Conservation (phyloP, 441 rosid genomes). For the Arabidopsis hybrid region DNA sequence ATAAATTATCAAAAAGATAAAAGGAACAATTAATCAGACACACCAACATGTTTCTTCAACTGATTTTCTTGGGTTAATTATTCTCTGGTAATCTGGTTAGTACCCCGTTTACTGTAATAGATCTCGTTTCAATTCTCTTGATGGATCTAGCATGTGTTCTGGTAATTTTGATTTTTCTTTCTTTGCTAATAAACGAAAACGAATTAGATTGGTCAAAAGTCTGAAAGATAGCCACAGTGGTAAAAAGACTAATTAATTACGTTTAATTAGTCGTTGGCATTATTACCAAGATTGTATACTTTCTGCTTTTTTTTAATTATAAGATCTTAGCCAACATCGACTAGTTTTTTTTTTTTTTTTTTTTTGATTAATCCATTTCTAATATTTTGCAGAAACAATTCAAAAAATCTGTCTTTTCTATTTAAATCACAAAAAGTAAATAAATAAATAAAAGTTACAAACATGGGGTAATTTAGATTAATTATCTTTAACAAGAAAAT, state of each 20-base stretch:
- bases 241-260: constrained; percentile 1
- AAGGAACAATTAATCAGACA: not conserved
- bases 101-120: not conserved
- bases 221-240: not conserved
- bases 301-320: not conserved
- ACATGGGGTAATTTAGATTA: not conserved
- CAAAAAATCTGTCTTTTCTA: no score
- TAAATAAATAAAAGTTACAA: no score
- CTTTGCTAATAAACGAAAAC: not conserved
- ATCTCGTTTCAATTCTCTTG: not conserved
- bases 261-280: not conserved
- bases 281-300: not conserved
- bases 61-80: not conserved
- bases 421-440: no score
- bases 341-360: not conserved
- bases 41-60: not conserved
- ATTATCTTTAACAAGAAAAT: no score
- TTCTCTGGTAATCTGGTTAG: not conserved
- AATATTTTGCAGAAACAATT: no score
- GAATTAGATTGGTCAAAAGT: constrained; percentile 11
- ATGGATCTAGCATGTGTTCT: not conserved
- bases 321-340: not conserved
- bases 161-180: not conserved
- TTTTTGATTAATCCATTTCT: not conserved
- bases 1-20: not conserved